A percentile compares a stretch with the other conserved stretches of the same genome.
Evolutionary conservation across 169 alveolate genomes (phyloP).

Genomic region (Plasmodium gonderi): DNA sequence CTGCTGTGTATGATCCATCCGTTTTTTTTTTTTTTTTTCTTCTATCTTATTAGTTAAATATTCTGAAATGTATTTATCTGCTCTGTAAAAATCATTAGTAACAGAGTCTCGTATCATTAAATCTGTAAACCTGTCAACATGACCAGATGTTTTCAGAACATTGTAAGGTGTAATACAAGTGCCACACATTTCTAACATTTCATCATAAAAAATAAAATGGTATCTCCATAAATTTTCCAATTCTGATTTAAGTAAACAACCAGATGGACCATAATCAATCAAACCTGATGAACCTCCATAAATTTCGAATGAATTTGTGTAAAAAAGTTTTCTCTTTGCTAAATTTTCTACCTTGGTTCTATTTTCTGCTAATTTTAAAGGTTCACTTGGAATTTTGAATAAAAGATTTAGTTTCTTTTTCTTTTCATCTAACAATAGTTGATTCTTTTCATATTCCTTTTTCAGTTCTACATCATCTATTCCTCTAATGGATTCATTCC

Average conservation of each 20-base stretch:
- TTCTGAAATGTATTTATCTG: slow-evolving; percentile 88
- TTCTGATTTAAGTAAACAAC: slow-evolving; percentile 95
- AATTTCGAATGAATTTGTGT: slow-evolving; percentile 93
- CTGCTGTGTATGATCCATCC: not conserved
- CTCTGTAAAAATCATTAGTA: slow-evolving; percentile 91
- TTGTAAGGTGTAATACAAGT: slow-evolving; percentile 94
- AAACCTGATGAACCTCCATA: slow-evolving; percentile 98
- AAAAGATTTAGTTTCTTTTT: slow-evolving; percentile 44
- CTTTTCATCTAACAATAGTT: slow-evolving; percentile 46
- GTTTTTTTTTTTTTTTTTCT: not conserved
- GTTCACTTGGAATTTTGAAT: slow-evolving; percentile 4
- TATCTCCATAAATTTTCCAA: slow-evolving; percentile 96
- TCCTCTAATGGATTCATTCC: slow-evolving; percentile 23
- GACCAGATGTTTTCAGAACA: slow-evolving; percentile 96
- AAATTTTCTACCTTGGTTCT: slow-evolving; percentile 89
- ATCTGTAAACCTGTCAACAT: slow-evolving; percentile 98
- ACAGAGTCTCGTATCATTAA: slow-evolving; percentile 94
- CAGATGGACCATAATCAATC: slow-evolving; percentile 97
- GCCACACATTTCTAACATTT: slow-evolving; percentile 94
- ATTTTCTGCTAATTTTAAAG: slow-evolving; percentile 59
- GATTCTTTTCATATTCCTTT: slow-evolving; percentile 10
- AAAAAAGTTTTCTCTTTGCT: slow-evolving; percentile 93
- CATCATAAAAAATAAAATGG: slow-evolving; percentile 96
- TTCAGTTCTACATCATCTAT: slow-evolving; percentile 17
- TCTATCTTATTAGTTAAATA: slow-evolving; percentile 26